Evolutionary conservation across 2,329 filamentous ascomycete genomes (phyloP).

Genomic region (Trichoderma citrinoviride): DNA sequence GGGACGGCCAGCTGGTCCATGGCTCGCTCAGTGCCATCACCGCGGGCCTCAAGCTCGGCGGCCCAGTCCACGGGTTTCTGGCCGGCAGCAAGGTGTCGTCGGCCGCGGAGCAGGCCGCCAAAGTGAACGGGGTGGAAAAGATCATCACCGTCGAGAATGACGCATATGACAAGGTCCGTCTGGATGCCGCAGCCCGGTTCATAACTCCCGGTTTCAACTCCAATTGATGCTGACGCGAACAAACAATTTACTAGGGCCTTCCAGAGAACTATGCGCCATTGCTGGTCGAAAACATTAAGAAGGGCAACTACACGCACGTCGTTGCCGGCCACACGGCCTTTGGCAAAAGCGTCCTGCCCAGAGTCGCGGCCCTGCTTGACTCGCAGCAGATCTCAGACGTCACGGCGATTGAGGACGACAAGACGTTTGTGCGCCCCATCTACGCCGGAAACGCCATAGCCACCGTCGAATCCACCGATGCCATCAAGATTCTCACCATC

Average conservation of each 20-base stretch:
- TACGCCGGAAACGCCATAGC: constrained; percentile 97
- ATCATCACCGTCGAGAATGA: constrained; percentile 83
- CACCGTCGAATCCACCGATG: constrained; percentile 86
- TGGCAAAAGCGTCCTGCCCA: constrained; percentile 90
- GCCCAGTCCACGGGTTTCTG: constrained; percentile 70
- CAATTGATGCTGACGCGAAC: background rate
- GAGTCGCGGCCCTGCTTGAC: constrained; percentile 87
- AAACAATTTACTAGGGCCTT: constrained; percentile 58
- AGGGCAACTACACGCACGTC: constrained; percentile 89
- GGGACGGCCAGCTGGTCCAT: constrained; percentile 79
- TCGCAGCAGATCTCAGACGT: constrained; percentile 93
- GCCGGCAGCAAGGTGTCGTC: constrained; percentile 75
- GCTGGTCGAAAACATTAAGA: constrained; percentile 94
- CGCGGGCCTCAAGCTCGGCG: constrained; percentile 83
- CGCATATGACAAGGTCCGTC: constrained; percentile 86
- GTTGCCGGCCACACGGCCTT: constrained; percentile 91
- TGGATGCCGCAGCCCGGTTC: background rate
- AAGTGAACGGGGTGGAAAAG: constrained; percentile 88
- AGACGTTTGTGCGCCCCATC: constrained; percentile 93
- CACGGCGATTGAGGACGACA: constrained; percentile 79
- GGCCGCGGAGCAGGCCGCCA: constrained; percentile 79
- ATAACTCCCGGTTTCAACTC: background rate
- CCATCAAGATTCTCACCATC: constrained; percentile 85
- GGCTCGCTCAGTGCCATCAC: constrained; percentile 82
- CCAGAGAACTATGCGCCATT: constrained; percentile 94